These are phyloP conservation scores for Moelleriella libera DNA, from an alignment of 2,329 filamentous ascomycete genomes.

Conservation along the genomic window DNA sequence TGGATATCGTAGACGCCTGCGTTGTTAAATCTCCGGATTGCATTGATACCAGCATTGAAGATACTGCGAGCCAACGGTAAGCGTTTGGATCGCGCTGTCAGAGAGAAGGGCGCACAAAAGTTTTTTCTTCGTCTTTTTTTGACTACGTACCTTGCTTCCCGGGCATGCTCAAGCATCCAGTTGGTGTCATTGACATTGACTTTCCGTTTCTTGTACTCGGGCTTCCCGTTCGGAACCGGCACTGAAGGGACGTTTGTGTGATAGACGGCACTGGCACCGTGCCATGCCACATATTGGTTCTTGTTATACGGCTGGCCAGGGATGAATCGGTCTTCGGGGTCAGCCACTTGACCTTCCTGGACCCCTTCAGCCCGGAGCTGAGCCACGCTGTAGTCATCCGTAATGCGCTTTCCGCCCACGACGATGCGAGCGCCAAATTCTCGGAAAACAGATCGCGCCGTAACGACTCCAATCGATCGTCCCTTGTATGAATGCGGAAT, in stretches of 20 bases:
- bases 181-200: conserved; percentile 86
- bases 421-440: conserved; percentile 93
- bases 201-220: conserved; percentile 68
- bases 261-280: conserved; percentile 91
- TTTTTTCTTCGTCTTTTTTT: too few relatives aligned
- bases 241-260: conserved; percentile 67
- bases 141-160: conserved; percentile 62
- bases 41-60: conserved; percentile 66
- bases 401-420: conserved; percentile 73
- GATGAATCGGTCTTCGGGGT: conserved; percentile 71
- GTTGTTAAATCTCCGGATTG: conserved; percentile 53
- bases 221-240: conserved; percentile 62
- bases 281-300: conserved; percentile 98
- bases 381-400: conserved; percentile 79
- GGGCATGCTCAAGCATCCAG: conserved; percentile 92
- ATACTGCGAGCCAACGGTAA: conserved; percentile 34
- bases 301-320: conserved; percentile 86
- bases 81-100: too few relatives aligned
- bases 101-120: too few relatives aligned
- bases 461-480: conserved; percentile 90
- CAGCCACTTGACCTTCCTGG: conserved; percentile 79
- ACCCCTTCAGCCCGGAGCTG: conserved; percentile 63
- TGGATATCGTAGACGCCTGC: conserved; percentile 83
- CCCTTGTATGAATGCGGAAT: conserved; percentile 99
- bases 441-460: conserved; percentile 88